Evolutionary conservation across 2,329 filamentous ascomycete species (phyloP), one percentile per base, ranked within the genome.

Genomic region (Aspergillus chevalieri): DNA sequence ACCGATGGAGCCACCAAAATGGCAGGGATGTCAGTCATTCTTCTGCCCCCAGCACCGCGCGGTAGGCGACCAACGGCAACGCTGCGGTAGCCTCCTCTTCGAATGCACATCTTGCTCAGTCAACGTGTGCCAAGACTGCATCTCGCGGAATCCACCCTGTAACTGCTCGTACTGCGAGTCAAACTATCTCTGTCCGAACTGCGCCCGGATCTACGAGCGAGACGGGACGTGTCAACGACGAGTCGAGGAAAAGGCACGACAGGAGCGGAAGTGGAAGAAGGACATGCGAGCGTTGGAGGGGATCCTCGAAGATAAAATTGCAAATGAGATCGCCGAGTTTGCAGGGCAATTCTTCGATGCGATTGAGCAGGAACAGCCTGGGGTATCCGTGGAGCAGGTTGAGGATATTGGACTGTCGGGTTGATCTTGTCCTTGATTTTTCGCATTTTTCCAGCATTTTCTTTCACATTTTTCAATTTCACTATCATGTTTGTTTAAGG

Each of bases 21-120:
- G 74, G 74, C 67, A 70, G 59, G 74, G 74, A 15, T 77, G 74
- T 52, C 71, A 73, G 49, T 73, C 74, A 7, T 73, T 76, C 52
- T 74, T 75, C 55, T 77, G 74, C 49, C 71, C 73, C 1, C 65
- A 68, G 33, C 69, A 66, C 47, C 69, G 72, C 36, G 60, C 67
- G 4, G 57, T 71, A 10, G 71, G 72, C 9, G 74, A 77, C 52
- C 71, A 74, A 49, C 71, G 74, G 5, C 67, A 71, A 50, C 65
- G 72, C 26, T 77, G 74, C 55, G 58, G 66, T 10, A 73, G 69
- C 46, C 56, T 68, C 26, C 64, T 76, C 10, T 66, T 66, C 22
- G 70, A 76, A 64, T 77, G 74, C 56, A 68, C 66, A 10, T 65
- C 64, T 34, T 77, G 74, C 58, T 69, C 69, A 7, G 66, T 76